Percentiles rank a stretch among this genome's conserved stretches.
These are phyloP conservation scores for Emergomyces orientalis DNA, from an alignment of 2,329 filamentous ascomycete genomes.

Conservation along the genomic window DNA sequence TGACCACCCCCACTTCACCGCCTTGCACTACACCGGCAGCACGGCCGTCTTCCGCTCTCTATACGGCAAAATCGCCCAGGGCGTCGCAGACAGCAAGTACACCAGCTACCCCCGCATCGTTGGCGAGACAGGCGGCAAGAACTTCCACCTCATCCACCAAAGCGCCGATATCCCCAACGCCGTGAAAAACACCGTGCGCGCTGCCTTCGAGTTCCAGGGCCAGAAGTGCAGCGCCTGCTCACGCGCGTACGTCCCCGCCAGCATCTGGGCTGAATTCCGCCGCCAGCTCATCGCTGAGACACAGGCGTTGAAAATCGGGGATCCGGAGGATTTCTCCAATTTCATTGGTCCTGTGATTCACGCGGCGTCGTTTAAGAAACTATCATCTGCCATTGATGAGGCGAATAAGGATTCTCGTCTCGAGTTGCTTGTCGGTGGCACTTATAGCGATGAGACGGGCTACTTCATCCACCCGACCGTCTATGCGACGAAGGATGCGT, in stretches of 20 bases:
- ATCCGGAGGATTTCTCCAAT: conserved; percentile 60
- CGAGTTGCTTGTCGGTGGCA: conserved; percentile 64
- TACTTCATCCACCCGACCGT: conserved; percentile 80
- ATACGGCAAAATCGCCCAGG: conserved; percentile 75
- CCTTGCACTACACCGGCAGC: conserved; percentile 91
- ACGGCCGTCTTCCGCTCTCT: conserved; percentile 83
- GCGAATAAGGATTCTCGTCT: conserved; percentile 54
- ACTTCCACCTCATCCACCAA: conserved; percentile 76
- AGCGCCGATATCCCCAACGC: conserved; percentile 71
- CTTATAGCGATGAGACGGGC: conserved; percentile 66
- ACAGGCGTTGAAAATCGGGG: conserved; percentile 59
- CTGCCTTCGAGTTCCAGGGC: conserved; percentile 83
- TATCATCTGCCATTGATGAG: conserved; percentile 64
- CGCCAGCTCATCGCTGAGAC: conserved; percentile 58
- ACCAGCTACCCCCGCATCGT: conserved; percentile 78
- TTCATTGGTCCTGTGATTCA: conserved; percentile 88
- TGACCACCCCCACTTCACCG: conserved; percentile 68
- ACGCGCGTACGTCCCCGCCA: conserved; percentile 66
- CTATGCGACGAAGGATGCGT: conserved; percentile 63
- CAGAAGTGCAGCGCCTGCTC: conserved; percentile 87
- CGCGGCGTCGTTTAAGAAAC: conserved; percentile 68
- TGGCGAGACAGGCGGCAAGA: conserved; percentile 87
- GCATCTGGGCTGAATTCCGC: conserved; percentile 63
- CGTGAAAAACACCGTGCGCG: conserved; percentile 70
- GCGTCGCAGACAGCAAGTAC: conserved; percentile 74